Evolutionary conservation across 179 eudicot species (phyloP).

Genomic region (Camellia oleifera): DNA sequence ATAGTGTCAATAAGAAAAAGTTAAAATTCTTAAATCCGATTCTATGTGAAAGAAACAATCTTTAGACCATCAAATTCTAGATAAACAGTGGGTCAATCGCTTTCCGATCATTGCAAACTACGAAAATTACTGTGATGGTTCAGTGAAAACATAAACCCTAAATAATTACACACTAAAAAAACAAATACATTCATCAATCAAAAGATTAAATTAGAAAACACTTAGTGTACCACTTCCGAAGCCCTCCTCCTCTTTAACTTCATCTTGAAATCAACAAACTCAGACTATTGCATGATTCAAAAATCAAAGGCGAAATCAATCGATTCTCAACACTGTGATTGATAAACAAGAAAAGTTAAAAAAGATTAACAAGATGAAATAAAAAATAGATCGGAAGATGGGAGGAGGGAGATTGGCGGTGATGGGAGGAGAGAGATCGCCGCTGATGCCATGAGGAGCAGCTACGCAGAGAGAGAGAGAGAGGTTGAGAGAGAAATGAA

Average conservation of each 20-base stretch:
- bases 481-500: too few relatives aligned
- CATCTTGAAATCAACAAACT: not conserved
- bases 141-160: not conserved
- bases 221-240: conserved; percentile 60
- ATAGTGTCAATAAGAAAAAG: not conserved
- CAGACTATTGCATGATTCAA: not conserved
- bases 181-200: not conserved
- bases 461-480: too few relatives aligned
- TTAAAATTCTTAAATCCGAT: not conserved
- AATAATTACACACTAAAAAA: not conserved
- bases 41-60: not conserved
- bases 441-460: too few relatives aligned
- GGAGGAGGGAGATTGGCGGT: too few relatives aligned
- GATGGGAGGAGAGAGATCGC: too few relatives aligned
- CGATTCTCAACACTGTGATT: conserved; percentile 13
- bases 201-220: not conserved
- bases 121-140: not conserved
- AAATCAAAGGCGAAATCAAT: not conserved
- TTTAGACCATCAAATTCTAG: not conserved
- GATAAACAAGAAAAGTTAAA: not conserved
- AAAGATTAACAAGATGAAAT: conserved; percentile 3
- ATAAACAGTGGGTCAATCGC: not conserved
- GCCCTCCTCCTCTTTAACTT: conserved; percentile 1
- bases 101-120: not conserved
- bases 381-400: not conserved